Evolutionary conservation across 169 alveolate species (phyloP), one percentile per base, ranked within the genome.

Genomic region (Theileria luwenshuni): DNA sequence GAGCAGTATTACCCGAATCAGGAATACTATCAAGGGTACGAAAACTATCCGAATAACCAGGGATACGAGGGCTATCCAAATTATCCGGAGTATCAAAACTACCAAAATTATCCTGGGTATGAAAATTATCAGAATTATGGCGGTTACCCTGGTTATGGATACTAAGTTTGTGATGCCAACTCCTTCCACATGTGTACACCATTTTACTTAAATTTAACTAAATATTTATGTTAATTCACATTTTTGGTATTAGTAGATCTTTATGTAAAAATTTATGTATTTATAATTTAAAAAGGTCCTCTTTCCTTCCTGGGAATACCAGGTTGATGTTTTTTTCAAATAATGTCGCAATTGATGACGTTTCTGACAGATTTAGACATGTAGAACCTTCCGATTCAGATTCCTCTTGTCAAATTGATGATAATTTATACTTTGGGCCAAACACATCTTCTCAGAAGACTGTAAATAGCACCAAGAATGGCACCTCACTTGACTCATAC

Each of bases 331-430:
- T 13, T 23, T 13, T 54, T n/a, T 13, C 63, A 13, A 33, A 54
- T 54, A 23, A 27, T 33, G 27, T n/a, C 19, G 15, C 19, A 23
- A 52, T 61, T 12, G 75, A 60, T 49, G 80, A 71, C 62, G 60
- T 58, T n/a, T 30, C n/a, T 0, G 74, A 47, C 35, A 60, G 85
- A 23, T 76, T 76, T 56, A 76, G 58, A 63, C 77, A 69, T 60
- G 76, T 76, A 32, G 45, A 59, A 10, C 48, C 21, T 13, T 48
- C 77, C 17, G 54, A 15, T 21, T 2, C 10, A 12, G 19, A 61
- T 12, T 30, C 17, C 17, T 1, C 59, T 13, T 28, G 33, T 12
- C 13, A 1, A 25, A 38, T 23, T 25, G 35, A 21, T n/a, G 17
- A 54, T 25, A 12, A 25, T 54, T n/a, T 23, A 15, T 10, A 27